Evolutionary conservation across 768 basidiomycete genomes (phyloP).

Genomic region (Pholiota molesta): DNA sequence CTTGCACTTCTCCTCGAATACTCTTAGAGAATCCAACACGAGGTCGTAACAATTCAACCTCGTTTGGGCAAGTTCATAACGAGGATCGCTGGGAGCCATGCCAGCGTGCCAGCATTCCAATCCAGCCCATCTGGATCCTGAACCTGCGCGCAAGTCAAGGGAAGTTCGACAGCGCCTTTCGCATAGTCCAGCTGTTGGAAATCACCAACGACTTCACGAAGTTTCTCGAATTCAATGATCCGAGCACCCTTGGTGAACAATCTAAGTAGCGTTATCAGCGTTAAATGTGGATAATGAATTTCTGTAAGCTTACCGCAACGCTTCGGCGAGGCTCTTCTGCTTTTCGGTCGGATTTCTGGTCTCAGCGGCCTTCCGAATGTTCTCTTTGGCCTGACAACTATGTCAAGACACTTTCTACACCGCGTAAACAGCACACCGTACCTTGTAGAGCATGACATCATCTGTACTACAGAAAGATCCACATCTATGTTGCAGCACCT

Average conservation of each 20-base stretch:
- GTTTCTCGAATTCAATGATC: slow-evolving; percentile 80
- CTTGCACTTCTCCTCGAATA: slow-evolving; percentile 73
- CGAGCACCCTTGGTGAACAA: slow-evolving; percentile 88
- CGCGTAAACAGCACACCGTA: slow-evolving; percentile 26
- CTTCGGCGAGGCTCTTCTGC: slow-evolving; percentile 82
- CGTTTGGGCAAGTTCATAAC: slow-evolving; percentile 57
- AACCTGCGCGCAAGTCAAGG: slow-evolving; percentile 78
- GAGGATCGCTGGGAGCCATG: slow-evolving; percentile 56
- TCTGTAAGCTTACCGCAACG: slow-evolving; percentile 65
- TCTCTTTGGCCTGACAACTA: slow-evolving; percentile 80
- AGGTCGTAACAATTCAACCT: slow-evolving; percentile 81
- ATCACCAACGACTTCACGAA: slow-evolving; percentile 86
- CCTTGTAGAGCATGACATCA: slow-evolving; percentile 98
- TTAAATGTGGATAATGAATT: slow-evolving; percentile 5
- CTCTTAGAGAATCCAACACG: slow-evolving; percentile 77
- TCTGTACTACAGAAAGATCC: slow-evolving; percentile 98
- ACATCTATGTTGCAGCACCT: slow-evolving; percentile 91
- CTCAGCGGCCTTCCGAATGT: slow-evolving; percentile 87
- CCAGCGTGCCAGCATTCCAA: slow-evolving; percentile 78
- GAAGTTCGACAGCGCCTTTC: slow-evolving; percentile 84
- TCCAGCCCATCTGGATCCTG: slow-evolving; percentile 79
- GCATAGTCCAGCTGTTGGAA: slow-evolving; percentile 86
- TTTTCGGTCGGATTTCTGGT: slow-evolving; percentile 74
- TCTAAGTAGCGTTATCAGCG: slow-evolving; percentile 39
- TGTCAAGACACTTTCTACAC: neutral